Evolutionary conservation across 345 rosid species (phyloP).

Genomic region (Dovyalis caffra): DNA sequence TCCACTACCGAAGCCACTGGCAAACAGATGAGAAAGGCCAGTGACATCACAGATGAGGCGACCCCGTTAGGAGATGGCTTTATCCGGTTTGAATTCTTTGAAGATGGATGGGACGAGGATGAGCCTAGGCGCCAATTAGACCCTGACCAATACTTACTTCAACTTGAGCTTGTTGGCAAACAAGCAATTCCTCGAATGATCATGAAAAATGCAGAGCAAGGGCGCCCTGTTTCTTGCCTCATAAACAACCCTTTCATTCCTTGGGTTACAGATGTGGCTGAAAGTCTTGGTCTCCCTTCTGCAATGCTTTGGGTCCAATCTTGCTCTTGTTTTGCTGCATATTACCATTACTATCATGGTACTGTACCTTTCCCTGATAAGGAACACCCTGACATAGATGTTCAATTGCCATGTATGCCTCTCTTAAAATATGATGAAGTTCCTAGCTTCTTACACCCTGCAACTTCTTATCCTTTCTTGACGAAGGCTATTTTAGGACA

Average conservation of each 20-base stretch:
- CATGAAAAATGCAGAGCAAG: constrained; percentile 40
- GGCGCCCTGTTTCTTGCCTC: constrained; percentile 71
- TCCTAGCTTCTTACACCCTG: constrained; percentile 73
- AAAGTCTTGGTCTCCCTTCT: constrained; percentile 62
- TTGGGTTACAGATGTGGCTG: constrained; percentile 83
- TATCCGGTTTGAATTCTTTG: constrained; percentile 65
- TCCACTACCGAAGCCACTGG: constrained; percentile 49
- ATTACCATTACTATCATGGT: constrained; percentile 57
- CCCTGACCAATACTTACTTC: constrained; percentile 37
- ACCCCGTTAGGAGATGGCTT: constrained; percentile 62
- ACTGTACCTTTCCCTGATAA: constrained; percentile 56
- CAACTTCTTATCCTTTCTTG: constrained; percentile 43
- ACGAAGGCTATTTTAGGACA: constrained; percentile 55
- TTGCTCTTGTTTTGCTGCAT: constrained; percentile 66
- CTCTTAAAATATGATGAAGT: constrained; percentile 67
- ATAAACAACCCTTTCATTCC: constrained; percentile 84
- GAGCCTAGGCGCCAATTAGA: constrained; percentile 44
- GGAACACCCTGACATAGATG: constrained; percentile 50
- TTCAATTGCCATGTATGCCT: constrained; percentile 71
- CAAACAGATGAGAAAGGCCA: constrained; percentile 48
- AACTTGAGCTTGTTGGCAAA: constrained; percentile 54
- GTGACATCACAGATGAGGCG: constrained; percentile 39
- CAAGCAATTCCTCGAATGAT: constrained; percentile 47
- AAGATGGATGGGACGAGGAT: constrained; percentile 58
- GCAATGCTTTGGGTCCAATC: constrained; percentile 96